Percentiles rank a stretch among this genome's conserved stretches.
These are phyloP conservation scores for Achaetomium macrosporum DNA, from an alignment of 2,329 filamentous ascomycete genomes.

Conservation along the genomic window DNA sequence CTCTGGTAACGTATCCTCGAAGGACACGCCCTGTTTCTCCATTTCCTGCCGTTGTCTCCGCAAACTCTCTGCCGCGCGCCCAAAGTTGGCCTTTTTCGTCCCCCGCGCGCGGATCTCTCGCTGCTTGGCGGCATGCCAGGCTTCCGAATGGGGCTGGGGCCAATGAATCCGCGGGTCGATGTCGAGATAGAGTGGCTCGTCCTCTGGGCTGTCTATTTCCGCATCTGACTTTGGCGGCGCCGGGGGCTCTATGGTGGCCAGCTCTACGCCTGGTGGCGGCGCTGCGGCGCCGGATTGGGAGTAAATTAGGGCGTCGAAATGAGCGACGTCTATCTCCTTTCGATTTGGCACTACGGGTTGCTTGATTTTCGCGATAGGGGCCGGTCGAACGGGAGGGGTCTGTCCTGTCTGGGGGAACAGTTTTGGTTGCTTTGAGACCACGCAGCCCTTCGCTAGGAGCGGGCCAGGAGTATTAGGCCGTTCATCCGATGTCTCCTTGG, in stretches of 20 bases:
- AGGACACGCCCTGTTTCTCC: constrained; percentile 7
- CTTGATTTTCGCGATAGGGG: not conserved
- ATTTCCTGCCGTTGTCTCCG: constrained; percentile 28
- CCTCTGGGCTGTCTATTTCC: constrained; percentile 10
- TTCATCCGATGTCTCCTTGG: not conserved
- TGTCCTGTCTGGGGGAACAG: not conserved
- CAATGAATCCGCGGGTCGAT: constrained; percentile 49
- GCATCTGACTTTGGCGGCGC: not conserved
- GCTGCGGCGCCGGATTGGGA: constrained; percentile 14
- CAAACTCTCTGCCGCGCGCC: constrained; percentile 38
- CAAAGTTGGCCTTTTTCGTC: constrained; percentile 46
- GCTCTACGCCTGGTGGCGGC: constrained; percentile 13
- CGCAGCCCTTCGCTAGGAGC: constrained; percentile 2
- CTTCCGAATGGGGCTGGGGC: constrained; percentile 36
- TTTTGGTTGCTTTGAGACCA: not conserved
- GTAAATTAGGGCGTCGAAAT: constrained; percentile 16
- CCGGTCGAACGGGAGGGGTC: not conserved
- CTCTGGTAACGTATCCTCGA: constrained; percentile 36
- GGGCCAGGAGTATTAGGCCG: not conserved
- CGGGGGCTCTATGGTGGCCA: not conserved
- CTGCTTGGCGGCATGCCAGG: constrained; percentile 44
- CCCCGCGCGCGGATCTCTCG: constrained; percentile 45
- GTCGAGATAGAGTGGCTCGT: constrained; percentile 36
- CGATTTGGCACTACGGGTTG: not conserved
- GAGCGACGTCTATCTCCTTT: constrained; percentile 5